Percentiles rank a stretch among this genome's conserved stretches.
phyloP scores from a whole-genome alignment of 2,329 filamentous ascomycete species.

The Endocalyx cinctus region DNA sequence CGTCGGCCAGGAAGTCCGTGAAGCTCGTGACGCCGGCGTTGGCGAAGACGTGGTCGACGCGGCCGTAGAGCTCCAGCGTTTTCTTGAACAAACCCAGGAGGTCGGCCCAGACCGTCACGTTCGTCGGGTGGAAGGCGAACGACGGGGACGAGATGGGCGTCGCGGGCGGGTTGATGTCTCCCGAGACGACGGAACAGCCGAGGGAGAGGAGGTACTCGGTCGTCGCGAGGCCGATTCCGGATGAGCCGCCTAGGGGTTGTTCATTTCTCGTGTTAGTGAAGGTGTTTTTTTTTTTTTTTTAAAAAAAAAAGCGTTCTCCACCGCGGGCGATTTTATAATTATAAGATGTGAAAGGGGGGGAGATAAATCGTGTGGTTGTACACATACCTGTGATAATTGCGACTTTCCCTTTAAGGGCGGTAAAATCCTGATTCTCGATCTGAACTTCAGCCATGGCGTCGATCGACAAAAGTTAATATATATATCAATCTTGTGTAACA shows the following conservation, averaged over 20 bases:
- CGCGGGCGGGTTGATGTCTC: conserved; percentile 44
- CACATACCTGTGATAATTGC: conserved; percentile 47
- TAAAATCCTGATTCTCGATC: conserved; percentile 40
- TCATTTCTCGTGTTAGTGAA: neutral
- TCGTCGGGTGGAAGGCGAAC: conserved; percentile 38
- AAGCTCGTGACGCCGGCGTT: conserved; percentile 52
- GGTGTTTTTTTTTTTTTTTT: too few relatives aligned
- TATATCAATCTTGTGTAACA: too few relatives aligned
- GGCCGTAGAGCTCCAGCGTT: conserved; percentile 59
- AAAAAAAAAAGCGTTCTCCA: too few relatives aligned
- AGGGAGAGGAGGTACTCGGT: conserved; percentile 44
- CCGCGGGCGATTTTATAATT: too few relatives aligned
- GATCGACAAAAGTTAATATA: too few relatives aligned
- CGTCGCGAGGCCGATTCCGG: conserved; percentile 57
- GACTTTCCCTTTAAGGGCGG: conserved; percentile 41
- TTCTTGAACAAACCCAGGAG: conserved; percentile 47
- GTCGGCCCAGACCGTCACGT: conserved; percentile 47
- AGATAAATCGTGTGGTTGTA: too few relatives aligned
- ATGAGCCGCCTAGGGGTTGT: conserved; percentile 44
- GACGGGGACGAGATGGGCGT: conserved; percentile 11
- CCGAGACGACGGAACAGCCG: conserved; percentile 51
- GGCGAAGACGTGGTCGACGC: conserved; percentile 72
- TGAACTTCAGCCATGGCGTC: conserved; percentile 42
- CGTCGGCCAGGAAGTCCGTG: conserved; percentile 40
- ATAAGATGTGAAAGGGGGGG: too few relatives aligned